Base-by-base conservation (phyloP, 1,139 yeast genomes). In the Suhomyces kunorum region DNA sequence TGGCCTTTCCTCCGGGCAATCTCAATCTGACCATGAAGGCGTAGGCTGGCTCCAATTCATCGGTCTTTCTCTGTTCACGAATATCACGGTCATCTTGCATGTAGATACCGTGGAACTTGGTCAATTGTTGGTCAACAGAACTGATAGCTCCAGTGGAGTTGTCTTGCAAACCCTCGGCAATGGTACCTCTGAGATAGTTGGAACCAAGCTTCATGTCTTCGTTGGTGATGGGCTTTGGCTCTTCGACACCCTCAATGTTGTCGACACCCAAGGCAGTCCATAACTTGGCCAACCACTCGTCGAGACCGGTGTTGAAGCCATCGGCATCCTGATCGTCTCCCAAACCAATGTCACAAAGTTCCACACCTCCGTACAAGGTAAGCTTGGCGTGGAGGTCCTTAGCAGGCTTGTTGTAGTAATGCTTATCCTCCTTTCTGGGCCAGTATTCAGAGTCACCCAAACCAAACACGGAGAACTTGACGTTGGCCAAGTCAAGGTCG, bases 11-110 rank as follows among this genome's bases (percentile, higher is more conserved):
- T 56, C 97, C 97, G 28, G 98, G 96, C 53, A 92, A 74, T 68
- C 98, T 83, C 40, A 87, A 89, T 69, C 98, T 86, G 15, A 89
- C 94, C 98, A 92, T 92, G 63, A 92, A 92, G 15, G 95, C 78
- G 62, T 87, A 92, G 36, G 95, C 95, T 17, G 98, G 98, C 66
- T 92, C 98, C 50, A 87, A 64, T 34, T 98, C 98, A 61, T 87
- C 87, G 35, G 87, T 78, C 68, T 89, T 90, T 60, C 98, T 83
- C 52, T 87, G 86, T 44, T 90, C 98, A 63, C 98, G 81, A 44
- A 92, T 74, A 66, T 92, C 98, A 69, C 98, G 87, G 62, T 92
- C 98, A 64, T 92, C 98, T 72, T 92, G 98, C 96, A 90, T 89
- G 64, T 92, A 92, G 51, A 90, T 89, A 67, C 98, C 98, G 63